A percentile compares a stretch with the other conserved stretches of the same genome.
Evolutionary conservation across 78 protist species (phyloP).

Genomic region (Emiliania huxleyi): DNA sequence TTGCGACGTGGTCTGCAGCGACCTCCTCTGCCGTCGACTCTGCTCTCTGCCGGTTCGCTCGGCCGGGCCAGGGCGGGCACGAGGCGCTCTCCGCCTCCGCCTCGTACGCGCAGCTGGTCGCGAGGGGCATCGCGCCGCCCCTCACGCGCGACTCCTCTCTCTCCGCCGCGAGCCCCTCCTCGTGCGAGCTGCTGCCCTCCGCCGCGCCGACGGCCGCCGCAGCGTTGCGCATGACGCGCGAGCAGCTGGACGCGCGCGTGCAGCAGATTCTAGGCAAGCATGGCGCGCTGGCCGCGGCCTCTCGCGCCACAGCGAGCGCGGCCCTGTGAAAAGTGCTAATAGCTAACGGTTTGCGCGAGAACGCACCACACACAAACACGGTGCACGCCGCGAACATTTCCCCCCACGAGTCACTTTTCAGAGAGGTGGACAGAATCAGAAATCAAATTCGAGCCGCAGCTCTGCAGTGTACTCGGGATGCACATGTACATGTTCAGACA

Average conservation of each 20-base stretch:
- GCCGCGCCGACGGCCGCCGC: neutral
- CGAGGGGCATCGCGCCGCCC: neutral
- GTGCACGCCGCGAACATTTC: too few relatives aligned
- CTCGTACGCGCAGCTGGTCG: neutral
- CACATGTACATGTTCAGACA: too few relatives aligned
- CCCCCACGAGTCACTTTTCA: too few relatives aligned
- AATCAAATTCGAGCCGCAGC: too few relatives aligned
- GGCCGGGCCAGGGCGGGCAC: neutral
- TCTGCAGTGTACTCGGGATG: too few relatives aligned
- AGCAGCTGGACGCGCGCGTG: constrained; percentile 18
- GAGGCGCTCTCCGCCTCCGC: neutral
- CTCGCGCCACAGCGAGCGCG: too few relatives aligned
- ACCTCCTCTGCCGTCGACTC: neutral
- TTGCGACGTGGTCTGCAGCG: neutral
- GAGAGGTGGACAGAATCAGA: too few relatives aligned
- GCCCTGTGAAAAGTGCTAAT: too few relatives aligned
- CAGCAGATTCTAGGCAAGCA: constrained; percentile 16
- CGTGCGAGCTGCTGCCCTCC: neutral
- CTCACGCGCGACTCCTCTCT: neutral
- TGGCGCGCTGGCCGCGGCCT: neutral
- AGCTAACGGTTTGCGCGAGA: too few relatives aligned
- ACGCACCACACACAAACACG: too few relatives aligned
- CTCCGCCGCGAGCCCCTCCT: neutral
- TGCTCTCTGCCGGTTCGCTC: neutral
- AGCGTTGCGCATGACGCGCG: neutral